Conservation (phyloP, 169 alveolate species). For the Perkinsus olseni region DNA sequence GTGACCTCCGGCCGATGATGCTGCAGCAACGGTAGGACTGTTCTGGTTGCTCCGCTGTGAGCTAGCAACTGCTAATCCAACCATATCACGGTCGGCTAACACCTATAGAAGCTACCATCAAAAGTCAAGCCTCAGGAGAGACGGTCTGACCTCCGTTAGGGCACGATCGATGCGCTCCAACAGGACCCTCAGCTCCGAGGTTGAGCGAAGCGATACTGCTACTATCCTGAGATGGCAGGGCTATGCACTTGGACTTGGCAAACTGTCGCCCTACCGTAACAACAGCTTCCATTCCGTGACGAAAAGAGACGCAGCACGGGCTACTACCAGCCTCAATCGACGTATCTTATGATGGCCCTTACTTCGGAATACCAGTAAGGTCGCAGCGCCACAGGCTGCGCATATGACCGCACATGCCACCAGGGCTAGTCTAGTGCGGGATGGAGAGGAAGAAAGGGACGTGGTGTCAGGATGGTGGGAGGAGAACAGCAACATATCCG, state of each 20-base stretch:
- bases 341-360: background rate
- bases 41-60: background rate
- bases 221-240: background rate
- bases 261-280: background rate
- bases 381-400: background rate
- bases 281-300: background rate
- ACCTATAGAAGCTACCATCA: background rate
- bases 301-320: background rate
- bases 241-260: too few species aligned
- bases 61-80: background rate
- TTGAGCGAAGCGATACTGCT: background rate
- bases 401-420: background rate
- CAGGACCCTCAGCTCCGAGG: background rate
- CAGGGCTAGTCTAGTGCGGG: background rate
- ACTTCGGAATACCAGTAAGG: background rate
- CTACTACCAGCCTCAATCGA: background rate
- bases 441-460: background rate
- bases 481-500: too few species aligned
- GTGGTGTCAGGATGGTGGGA: background rate
- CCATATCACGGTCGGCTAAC: background rate
- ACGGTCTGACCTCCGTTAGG: background rate
- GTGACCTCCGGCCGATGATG: background rate
- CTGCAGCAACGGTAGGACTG: background rate
- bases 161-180: background rate
- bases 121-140: background rate